Evolutionary conservation across 495 filamentous ascomycete genomes (phyloP), one percentile per base, ranked within the genome.

Genomic region (Friedmanniomyces simplex): DNA sequence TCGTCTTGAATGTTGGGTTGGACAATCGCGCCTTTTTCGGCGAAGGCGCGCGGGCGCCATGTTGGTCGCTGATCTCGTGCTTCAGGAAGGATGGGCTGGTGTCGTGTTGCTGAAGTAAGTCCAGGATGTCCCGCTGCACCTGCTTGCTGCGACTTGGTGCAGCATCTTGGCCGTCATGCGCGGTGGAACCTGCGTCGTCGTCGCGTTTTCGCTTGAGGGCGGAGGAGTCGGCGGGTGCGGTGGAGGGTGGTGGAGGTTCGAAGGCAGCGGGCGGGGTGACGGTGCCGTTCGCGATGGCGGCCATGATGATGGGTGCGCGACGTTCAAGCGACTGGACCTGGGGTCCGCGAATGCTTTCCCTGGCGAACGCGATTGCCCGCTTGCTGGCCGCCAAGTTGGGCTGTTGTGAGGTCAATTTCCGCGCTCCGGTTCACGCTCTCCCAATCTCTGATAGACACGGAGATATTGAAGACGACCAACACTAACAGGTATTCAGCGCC

Each of bases 21-120:
- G 66, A 61, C 10, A 72, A 45, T 39, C 68, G 70, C 10, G 68
- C 55, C 26, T 68, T 66, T 55, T 73, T 73, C n/a, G 59, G 43
- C 24, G 63, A 58, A 16, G 68, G 66, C 54, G 71, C 67, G 39
- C 60, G 60, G 8, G 61, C 56, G 13, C 46, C 16, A 49, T 3
- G 16, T 42, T 20, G 7, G 25, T 49, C 18, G 54, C 59, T 21
- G 57, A 66, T n/a, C 36, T 41, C 14, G 63, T 57, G 57, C 18
- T 64, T 42, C 2, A 73, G 62, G 52, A 72, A 67, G 2, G 69
- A 72, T 4, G 69, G 71, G 6, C 53, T 39, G 26, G 67, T 69
- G 57, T 73, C 71, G 14, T 53, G 34, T 34, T 41, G 52, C 26
- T 50, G 32, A 25, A 64, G 37, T 12, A 64, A 50, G 14, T 57